Evolutionary conservation across 176 grass and related monocot genomes (phyloP).

Genomic region (Leersia perrieri): DNA sequence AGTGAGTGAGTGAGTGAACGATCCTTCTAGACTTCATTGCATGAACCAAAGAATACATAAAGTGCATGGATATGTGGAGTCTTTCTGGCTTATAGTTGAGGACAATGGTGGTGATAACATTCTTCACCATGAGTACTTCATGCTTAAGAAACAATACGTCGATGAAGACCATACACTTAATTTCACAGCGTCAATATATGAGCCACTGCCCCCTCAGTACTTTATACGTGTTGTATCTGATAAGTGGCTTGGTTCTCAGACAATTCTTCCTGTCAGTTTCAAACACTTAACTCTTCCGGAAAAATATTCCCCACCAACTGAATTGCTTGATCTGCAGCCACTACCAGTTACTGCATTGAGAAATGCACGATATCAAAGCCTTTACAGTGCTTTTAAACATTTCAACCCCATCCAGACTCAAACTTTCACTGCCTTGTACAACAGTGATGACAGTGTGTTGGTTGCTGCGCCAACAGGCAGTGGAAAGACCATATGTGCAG

Average conservation of each 20-base stretch:
- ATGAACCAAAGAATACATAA: too few relatives aligned
- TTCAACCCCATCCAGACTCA: constrained; percentile 99
- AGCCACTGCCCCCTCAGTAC: constrained; percentile 94
- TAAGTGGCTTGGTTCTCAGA: constrained; percentile 94
- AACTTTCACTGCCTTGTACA: constrained; percentile 90
- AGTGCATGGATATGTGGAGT: constrained; percentile 90
- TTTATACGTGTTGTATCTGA: constrained; percentile 94
- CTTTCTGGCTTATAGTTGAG: constrained; percentile 97
- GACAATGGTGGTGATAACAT: constrained; percentile 97
- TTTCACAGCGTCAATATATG: constrained; percentile 91
- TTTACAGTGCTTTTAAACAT: constrained; percentile 87
- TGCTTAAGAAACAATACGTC: constrained; percentile 92
- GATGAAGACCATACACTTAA: constrained; percentile 91
- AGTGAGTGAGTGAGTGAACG: too few relatives aligned
- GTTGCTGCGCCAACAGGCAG: constrained; percentile 90
- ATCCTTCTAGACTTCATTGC: too few relatives aligned
- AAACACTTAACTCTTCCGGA: constrained; percentile 94
- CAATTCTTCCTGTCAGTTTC: constrained; percentile 92
- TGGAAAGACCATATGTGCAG: constrained; percentile 91
- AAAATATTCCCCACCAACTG: constrained; percentile 93
- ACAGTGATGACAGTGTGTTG: constrained; percentile 84
- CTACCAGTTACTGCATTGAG: constrained; percentile 83
- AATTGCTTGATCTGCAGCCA: constrained; percentile 95
- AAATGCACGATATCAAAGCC: constrained; percentile 74
- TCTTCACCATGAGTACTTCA: constrained; percentile 98